These are phyloP conservation scores for Pichia sp. DNA, from an alignment of 1,139 yeast genomes.

Conservation along the genomic window DNA sequence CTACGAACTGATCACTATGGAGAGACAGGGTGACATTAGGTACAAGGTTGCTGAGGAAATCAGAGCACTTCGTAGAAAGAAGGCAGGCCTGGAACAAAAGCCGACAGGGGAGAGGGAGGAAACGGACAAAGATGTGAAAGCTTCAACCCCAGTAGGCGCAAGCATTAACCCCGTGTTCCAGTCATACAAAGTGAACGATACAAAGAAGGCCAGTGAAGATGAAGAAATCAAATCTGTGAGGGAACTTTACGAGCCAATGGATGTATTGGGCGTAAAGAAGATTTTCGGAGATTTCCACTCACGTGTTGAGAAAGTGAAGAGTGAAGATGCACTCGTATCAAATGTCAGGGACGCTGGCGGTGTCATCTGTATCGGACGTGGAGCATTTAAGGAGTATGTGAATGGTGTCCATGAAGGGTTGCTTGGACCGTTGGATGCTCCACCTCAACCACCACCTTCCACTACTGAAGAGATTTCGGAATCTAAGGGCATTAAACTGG, in stretches of 20 bases:
- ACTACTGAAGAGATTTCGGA: slow-evolving; percentile 14
- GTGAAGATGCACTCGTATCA: slow-evolving; percentile 44
- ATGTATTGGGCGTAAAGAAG: slow-evolving; percentile 57
- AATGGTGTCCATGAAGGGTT: slow-evolving; percentile 92
- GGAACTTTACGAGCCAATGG: slow-evolving; percentile 39
- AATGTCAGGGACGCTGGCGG: slow-evolving; percentile 66
- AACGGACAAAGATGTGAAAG: slow-evolving; percentile 10
- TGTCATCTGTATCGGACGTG: slow-evolving; percentile 87
- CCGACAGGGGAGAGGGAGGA: slow-evolving; percentile 24
- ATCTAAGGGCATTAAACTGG: slow-evolving; percentile 5
- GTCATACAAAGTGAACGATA: slow-evolving; percentile 10
- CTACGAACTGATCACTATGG: slow-evolving; percentile 68
- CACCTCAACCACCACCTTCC: slow-evolving; percentile 31
- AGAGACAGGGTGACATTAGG: slow-evolving; percentile 87
- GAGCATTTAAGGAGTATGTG: slow-evolving; percentile 90
- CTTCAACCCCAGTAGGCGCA: not conserved
- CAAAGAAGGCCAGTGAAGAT: slow-evolving; percentile 6
- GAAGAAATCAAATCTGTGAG: slow-evolving; percentile 38
- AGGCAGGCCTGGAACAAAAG: slow-evolving; percentile 21
- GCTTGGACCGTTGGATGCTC: slow-evolving; percentile 81
- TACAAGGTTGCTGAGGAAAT: slow-evolving; percentile 77
- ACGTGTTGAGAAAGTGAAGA: slow-evolving; percentile 27
- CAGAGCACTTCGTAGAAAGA: slow-evolving; percentile 52
- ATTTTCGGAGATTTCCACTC: slow-evolving; percentile 29
- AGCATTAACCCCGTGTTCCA: slow-evolving; percentile 12